A percentile compares a stretch with the other conserved stretches of the same genome.
These are phyloP conservation scores for Artemisia tridentata DNA, from an alignment of 129 eudicot species.

Conservation along the genomic window DNA sequence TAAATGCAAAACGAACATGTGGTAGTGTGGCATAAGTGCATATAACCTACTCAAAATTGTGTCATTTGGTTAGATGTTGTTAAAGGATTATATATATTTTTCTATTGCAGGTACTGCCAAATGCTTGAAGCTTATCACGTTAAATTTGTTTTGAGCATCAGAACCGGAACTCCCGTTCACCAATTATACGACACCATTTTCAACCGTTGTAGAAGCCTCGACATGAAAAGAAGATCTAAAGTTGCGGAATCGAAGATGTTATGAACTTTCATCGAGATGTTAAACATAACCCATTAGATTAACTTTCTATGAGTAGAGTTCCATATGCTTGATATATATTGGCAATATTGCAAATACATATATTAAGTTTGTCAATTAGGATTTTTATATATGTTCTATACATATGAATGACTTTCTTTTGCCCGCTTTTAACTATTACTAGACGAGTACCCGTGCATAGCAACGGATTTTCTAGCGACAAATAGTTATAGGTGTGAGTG, in stretches of 20 bases:
- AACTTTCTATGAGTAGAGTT: background rate
- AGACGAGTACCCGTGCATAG: too few species aligned
- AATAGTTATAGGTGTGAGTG: too few species aligned
- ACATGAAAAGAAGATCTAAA: background rate
- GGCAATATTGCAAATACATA: too few species aligned
- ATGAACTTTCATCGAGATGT: background rate
- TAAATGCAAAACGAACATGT: background rate
- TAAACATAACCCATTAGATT: background rate
- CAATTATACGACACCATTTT: slow-evolving; percentile 68
- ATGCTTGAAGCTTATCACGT: slow-evolving; percentile 68
- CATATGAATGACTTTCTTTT: too few species aligned
- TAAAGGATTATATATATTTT: background rate
- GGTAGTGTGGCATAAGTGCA: background rate
- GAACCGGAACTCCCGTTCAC: slow-evolving; percentile 64
- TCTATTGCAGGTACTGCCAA: slow-evolving; percentile 70
- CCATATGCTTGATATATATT: too few species aligned
- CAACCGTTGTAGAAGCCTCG: slow-evolving; percentile 58
- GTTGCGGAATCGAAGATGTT: background rate
- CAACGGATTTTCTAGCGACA: too few species aligned
- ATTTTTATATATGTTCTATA: too few species aligned
- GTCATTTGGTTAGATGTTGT: background rate
- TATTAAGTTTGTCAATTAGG: too few species aligned
- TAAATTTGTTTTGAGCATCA: slow-evolving; percentile 61
- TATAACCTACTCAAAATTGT: background rate
- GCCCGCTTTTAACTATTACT: too few species aligned